A percentile compares a stretch with the other conserved stretches of the same genome.
Evolutionary conservation across 2,329 filamentous ascomycete genomes (phyloP).

Genomic region (Thielaviopsis populi): DNA sequence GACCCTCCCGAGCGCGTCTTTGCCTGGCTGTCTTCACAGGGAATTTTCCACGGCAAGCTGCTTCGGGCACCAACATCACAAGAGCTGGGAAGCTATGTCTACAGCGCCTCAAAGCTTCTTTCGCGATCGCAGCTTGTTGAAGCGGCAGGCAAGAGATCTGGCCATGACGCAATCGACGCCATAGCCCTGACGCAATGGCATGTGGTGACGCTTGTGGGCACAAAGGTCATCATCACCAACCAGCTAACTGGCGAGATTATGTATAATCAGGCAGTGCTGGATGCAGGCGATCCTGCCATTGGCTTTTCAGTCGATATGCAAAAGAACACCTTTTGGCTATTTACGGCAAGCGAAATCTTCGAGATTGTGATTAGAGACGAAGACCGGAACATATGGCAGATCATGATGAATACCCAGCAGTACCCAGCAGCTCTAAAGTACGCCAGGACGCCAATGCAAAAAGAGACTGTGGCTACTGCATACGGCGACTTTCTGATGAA

Average conservation of each 20-base stretch:
- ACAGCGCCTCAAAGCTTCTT: constrained; percentile 65
- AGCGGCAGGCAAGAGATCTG: constrained; percentile 45
- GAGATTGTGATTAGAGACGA: constrained; percentile 87
- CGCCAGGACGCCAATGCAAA: constrained; percentile 65
- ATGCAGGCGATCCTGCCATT: constrained; percentile 63
- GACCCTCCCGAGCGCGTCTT: constrained; percentile 56
- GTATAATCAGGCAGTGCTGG: constrained; percentile 75
- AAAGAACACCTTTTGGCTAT: constrained; percentile 96
- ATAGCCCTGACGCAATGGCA: constrained; percentile 90
- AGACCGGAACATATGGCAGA: constrained; percentile 84
- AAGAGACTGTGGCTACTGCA: constrained; percentile 78
- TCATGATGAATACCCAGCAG: constrained; percentile 72
- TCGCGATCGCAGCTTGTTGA: constrained; percentile 60
- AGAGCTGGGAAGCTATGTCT: constrained; percentile 56
- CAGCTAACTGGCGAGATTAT: constrained; percentile 72
- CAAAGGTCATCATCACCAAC: constrained; percentile 71
- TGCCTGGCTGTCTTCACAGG: constrained; percentile 80
- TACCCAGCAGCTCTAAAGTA: constrained; percentile 81
- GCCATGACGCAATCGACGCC: constrained; percentile 59
- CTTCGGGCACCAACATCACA: constrained; percentile 43
- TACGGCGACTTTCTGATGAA: constrained; percentile 78
- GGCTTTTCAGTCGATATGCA: constrained; percentile 78
- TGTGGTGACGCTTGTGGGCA: constrained; percentile 68
- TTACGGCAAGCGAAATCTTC: constrained; percentile 80
- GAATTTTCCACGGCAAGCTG: constrained; percentile 75